Evolutionary conservation across 352 stramenopile species (phyloP).

Genomic region (Blastocystis sp.): DNA sequence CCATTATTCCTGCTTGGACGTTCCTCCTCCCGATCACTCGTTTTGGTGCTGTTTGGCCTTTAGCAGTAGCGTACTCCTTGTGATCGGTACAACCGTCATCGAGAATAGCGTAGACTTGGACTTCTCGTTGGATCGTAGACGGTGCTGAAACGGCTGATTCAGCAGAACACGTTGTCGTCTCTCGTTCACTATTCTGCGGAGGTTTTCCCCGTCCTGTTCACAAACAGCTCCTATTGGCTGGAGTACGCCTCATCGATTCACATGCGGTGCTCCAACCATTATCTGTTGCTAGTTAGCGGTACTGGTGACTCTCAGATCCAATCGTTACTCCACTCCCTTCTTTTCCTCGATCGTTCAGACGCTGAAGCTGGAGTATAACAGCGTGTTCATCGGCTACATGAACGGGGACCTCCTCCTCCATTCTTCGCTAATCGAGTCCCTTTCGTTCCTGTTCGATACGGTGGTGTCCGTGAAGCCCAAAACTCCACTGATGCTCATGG

Average conservation of each 20-base stretch:
- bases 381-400: conserved; percentile 14
- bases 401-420: conserved; percentile 28
- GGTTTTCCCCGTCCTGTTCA: conserved; percentile 23
- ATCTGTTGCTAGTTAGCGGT: neutral
- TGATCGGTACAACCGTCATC: neutral
- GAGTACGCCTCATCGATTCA: neutral
- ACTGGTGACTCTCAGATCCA: neutral
- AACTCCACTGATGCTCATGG: neutral
- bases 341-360: conserved; percentile 7
- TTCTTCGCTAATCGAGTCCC: neutral
- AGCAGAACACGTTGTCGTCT: neutral
- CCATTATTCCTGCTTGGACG: neutral
- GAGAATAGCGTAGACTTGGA: conserved; percentile 13
- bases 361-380: neutral
- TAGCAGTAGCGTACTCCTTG: neutral
- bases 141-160: conserved; percentile 7
- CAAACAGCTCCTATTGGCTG: conserved; percentile 4
- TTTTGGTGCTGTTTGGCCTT: neutral
- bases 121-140: neutral
- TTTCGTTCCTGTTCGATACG: neutral
- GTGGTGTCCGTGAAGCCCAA: neutral
- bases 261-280: neutral
- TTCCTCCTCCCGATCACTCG: neutral
- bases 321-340: neutral
- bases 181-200: neutral